Percentiles rank a stretch among this genome's conserved stretches.
Conservation (phyloP, 768 basidiomycete genomes). For the Agaricus sinodeliciosus region DNA sequence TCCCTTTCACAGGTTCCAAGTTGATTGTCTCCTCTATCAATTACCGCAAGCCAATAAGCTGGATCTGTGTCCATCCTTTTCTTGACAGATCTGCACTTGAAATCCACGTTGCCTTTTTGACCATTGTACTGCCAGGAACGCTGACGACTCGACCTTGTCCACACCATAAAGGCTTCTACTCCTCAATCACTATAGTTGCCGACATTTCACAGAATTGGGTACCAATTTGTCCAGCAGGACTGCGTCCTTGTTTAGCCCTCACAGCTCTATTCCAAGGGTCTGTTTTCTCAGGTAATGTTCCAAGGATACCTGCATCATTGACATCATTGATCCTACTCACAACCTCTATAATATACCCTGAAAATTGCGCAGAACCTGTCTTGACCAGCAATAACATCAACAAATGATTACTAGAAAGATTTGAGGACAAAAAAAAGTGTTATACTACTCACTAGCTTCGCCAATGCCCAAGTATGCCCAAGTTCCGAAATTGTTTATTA, state of each 20-base stretch:
- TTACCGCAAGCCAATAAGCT: background rate
- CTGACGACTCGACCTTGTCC: background rate
- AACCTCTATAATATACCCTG: slow-evolving; percentile 5
- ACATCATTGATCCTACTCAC: slow-evolving; percentile 7
- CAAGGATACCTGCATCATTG: background rate
- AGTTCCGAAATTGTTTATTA: background rate
- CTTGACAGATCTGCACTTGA: background rate
- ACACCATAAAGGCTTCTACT: slow-evolving; percentile 1
- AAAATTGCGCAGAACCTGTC: slow-evolving; percentile 3
- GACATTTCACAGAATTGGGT: slow-evolving; percentile 5
- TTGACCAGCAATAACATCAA: slow-evolving; percentile 4
- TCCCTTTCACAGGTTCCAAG: too few relatives aligned
- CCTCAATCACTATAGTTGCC: slow-evolving; percentile 4
- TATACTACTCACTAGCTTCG: background rate
- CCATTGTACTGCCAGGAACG: background rate
- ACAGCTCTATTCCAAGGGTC: background rate
- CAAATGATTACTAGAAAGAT: background rate
- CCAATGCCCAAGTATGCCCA: background rate
- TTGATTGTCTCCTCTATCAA: background rate
- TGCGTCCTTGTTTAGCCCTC: background rate
- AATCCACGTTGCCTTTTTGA: background rate
- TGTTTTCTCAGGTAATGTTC: background rate
- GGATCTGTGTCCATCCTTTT: background rate
- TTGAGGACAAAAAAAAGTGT: background rate
- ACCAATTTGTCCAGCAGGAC: background rate